Percentiles rank a stretch among this genome's conserved stretches.
Evolutionary conservation across 2,329 filamentous ascomycete species (phyloP).

Genomic region (Amesomyces nigricolor): DNA sequence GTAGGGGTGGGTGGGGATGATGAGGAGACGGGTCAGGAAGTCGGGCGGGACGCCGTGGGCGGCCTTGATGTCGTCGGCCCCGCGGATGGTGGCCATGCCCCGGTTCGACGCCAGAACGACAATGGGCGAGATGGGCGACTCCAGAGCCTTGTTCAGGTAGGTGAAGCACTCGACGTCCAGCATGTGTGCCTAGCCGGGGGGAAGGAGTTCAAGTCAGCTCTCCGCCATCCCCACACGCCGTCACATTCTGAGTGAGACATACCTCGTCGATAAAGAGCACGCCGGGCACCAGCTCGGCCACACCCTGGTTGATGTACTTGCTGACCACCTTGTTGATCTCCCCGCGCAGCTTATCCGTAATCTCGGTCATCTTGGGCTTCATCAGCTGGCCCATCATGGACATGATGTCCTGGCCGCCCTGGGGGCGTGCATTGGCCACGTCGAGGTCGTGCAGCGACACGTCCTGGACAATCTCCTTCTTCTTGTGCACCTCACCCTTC

Average conservation of each 20-base stretch:
- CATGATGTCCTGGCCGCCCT: constrained; percentile 99
- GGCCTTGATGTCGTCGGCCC: constrained; percentile 73
- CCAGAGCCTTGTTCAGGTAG: constrained; percentile 95
- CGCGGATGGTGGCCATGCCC: constrained; percentile 86
- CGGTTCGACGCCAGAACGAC: constrained; percentile 97
- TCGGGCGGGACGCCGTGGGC: constrained; percentile 93
- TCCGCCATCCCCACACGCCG: constrained; percentile 1
- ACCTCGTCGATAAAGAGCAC: constrained; percentile 99
- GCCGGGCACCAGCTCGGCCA: constrained; percentile 94
- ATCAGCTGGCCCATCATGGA: constrained; percentile 99
- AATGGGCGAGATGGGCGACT: constrained; percentile 90
- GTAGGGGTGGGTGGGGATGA: constrained; percentile 92
- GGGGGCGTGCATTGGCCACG: constrained; percentile 87
- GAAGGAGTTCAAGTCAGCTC: constrained; percentile 23
- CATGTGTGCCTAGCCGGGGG: constrained; percentile 81
- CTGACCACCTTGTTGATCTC: constrained; percentile 99
- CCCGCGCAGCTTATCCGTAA: constrained; percentile 89
- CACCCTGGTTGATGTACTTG: constrained; percentile 97
- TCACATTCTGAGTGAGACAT: constrained; percentile 29
- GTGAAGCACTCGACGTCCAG: constrained; percentile 99
- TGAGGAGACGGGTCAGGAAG: constrained; percentile 87
- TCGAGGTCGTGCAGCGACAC: constrained; percentile 96
- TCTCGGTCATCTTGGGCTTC: constrained; percentile 99
- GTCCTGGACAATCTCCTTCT: constrained; percentile 99
- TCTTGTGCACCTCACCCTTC: constrained; percentile 99